Evolutionary conservation across 306 rosid species (phyloP), one percentile per base, ranked within the genome.

Genomic region (Cucurbita moschata): DNA sequence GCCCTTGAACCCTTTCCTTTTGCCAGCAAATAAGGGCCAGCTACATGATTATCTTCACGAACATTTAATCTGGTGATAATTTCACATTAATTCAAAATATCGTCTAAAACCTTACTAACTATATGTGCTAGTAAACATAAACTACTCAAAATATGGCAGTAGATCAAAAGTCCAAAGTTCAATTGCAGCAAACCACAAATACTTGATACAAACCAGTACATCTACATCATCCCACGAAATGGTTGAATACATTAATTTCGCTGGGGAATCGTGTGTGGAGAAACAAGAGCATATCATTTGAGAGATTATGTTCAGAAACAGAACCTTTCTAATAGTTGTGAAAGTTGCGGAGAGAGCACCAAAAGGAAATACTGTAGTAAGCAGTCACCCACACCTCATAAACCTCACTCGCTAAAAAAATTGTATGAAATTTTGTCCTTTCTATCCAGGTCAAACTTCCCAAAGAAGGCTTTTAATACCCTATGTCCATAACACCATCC

Each of bases 1-100:
- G 88, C 84, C 83, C 93, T 88, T 75, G 96, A 87, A 79, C 84
- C 85, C 86, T 88, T 90, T 75, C 83, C 90, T 79, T 92, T 90
- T n/a, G 81, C 53, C 83, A 83, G 54, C 59, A 85, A 67, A 85
- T 75, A 81, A 76, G 77, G 84, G 79, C 83, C 74, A 49, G 76
- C 78, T 11, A 82, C 71, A 82, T 78, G 77, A 82, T 73, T 81
- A 65, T 87, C 88, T 73, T 82, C 96, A 23, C 79, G 81, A 43
- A 72, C 79, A 79, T 53, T 86, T 82, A 81, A 76, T 87, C 96
- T 88, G 82, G 50, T 64, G 50, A 78, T 18, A 71, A 55, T 61
- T 54, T 38, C 44, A 35, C 47, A 43, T 39, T 19, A 77, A 62
- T 71, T 9, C 18, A 58, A 73, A 43, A 57, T 43, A 18, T 18